Conservation (phyloP, 2,329 filamentous ascomycete genomes). For the Cadophora malorum region DNA sequence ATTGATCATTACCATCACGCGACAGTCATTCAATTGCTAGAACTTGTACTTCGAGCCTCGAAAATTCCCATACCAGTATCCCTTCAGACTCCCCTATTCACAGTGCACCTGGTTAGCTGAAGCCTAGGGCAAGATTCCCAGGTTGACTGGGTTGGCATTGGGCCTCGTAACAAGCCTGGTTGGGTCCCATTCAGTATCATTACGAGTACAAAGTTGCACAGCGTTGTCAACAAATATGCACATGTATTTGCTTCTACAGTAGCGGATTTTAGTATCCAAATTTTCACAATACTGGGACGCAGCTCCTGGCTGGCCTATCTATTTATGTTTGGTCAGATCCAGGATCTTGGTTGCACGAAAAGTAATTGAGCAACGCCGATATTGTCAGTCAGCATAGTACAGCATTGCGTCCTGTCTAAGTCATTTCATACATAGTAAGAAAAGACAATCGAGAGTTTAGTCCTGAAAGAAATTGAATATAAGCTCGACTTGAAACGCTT, state of each 20-base stretch:
- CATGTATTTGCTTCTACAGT: background rate
- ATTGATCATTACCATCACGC: too few species aligned
- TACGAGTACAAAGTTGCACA: slow-evolving; percentile 2
- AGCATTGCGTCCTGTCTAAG: background rate
- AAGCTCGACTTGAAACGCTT: background rate
- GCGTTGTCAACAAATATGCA: background rate
- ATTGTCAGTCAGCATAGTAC: background rate
- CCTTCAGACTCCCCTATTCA: too few species aligned
- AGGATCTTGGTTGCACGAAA: slow-evolving; percentile 9
- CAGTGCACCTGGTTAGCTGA: background rate
- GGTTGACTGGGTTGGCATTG: background rate
- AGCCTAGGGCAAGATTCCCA: background rate
- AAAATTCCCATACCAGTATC: background rate
- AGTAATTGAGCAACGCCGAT: background rate
- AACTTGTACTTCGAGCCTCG: background rate
- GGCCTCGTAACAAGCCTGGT: background rate
- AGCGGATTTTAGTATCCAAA: background rate
- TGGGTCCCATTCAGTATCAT: background rate
- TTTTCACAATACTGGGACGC: background rate
- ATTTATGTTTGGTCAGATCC: slow-evolving; percentile 7
- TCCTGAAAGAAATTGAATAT: background rate
- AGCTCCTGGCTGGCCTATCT: background rate
- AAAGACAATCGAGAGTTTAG: background rate
- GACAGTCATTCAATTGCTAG: too few species aligned
- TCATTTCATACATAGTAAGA: too few species aligned